Conservation (phyloP, 2,329 filamentous ascomycete species). For the Malbranchea zuffiana region DNA sequence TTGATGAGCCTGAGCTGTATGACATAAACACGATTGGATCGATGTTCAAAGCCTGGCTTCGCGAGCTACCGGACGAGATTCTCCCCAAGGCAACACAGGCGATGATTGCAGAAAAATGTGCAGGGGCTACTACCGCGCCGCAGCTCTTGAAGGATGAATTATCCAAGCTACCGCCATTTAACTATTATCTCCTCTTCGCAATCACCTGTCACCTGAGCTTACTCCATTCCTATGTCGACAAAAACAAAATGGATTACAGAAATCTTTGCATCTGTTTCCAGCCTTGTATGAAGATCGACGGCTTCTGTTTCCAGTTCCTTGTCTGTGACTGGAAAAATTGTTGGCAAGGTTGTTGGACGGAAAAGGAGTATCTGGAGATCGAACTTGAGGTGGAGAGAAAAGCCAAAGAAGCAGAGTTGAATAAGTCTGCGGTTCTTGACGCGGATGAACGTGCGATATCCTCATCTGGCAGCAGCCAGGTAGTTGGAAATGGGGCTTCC, state of each 20-base stretch:
- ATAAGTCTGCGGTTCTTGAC: slow-evolving; percentile 17
- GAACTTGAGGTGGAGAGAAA: slow-evolving; percentile 34
- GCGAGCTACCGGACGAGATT: slow-evolving; percentile 86
- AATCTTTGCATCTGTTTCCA: slow-evolving; percentile 96
- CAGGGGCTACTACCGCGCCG: slow-evolving; percentile 66
- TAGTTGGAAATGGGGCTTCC: slow-evolving; percentile 6
- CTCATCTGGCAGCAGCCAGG: slow-evolving; percentile 55
- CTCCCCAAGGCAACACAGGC: slow-evolving; percentile 78
- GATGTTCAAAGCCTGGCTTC: slow-evolving; percentile 91
- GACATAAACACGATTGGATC: slow-evolving; percentile 96
- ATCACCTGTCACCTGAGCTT: slow-evolving; percentile 94
- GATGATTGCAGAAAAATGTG: slow-evolving; percentile 66
- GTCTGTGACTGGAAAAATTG: slow-evolving; percentile 94
- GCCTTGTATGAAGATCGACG: slow-evolving; percentile 91
- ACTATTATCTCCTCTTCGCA: slow-evolving; percentile 94
- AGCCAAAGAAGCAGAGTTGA: slow-evolving; percentile 19
- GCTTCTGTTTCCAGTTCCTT: slow-evolving; percentile 88
- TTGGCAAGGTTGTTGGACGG: slow-evolving; percentile 92
- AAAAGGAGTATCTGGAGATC: slow-evolving; percentile 62
- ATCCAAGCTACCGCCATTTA: slow-evolving; percentile 87
- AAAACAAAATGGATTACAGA: slow-evolving; percentile 97
- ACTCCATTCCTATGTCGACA: slow-evolving; percentile 78
- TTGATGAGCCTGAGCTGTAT: slow-evolving; percentile 76
- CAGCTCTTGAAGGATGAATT: slow-evolving; percentile 82
- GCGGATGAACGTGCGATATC: slow-evolving; percentile 48